Evolutionary conservation across 2,329 filamentous ascomycete genomes (phyloP).

Genomic region (Tolypocladium tropicale): DNA sequence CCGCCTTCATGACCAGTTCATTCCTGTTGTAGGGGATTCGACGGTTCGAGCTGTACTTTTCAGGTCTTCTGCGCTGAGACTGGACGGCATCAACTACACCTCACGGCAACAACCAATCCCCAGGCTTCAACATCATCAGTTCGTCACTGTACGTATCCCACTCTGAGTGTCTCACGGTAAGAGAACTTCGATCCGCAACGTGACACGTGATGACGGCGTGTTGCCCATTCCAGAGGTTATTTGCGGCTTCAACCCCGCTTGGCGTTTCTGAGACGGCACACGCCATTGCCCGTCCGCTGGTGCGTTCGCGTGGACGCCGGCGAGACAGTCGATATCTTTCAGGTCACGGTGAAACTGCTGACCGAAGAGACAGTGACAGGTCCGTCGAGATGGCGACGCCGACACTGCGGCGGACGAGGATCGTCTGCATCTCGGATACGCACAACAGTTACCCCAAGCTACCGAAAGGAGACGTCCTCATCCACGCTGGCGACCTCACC

Average conservation of each 20-base stretch:
- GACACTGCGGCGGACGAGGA: conserved; percentile 39
- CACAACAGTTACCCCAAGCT: conserved; percentile 57
- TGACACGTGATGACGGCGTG: too few species aligned
- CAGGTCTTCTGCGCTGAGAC: too few species aligned
- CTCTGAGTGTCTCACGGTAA: too few species aligned
- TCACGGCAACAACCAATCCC: too few species aligned
- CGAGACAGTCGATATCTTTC: not conserved
- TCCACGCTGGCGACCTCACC: conserved; percentile 68
- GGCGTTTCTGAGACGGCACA: not conserved
- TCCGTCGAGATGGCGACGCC: not conserved
- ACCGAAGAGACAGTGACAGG: not conserved
- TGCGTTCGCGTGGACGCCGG: not conserved
- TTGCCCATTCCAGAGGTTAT: not conserved
- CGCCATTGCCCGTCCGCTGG: not conserved
- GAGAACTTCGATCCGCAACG: too few species aligned
- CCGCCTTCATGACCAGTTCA: too few species aligned
- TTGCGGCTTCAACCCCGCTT: not conserved
- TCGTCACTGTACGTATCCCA: not conserved
- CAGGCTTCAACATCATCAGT: not conserved
- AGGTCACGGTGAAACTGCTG: not conserved
- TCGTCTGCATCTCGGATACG: conserved; percentile 70
- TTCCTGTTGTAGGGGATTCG: too few species aligned
- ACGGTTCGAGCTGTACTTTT: too few species aligned
- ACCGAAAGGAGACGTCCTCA: conserved; percentile 61
- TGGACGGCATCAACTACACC: too few species aligned